Percentiles rank a stretch among this genome's conserved stretches.
phyloP scores from a whole-genome alignment of 768 basidiomycete genomes.

The Hortiboletus flavorubellus region DNA sequence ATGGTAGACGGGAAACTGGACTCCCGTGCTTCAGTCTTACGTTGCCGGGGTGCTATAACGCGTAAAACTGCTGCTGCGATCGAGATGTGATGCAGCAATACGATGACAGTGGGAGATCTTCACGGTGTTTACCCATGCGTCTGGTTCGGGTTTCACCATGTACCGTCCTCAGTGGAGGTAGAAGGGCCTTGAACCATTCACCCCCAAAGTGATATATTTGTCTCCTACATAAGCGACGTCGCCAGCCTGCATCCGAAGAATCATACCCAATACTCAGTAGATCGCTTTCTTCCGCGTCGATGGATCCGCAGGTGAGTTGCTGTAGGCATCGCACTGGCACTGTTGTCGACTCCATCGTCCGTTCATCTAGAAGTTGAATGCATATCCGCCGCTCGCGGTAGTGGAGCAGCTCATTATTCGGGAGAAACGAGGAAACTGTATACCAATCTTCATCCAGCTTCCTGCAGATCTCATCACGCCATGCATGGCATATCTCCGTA shows the following conservation, averaged over 20 bases:
- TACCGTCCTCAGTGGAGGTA: conserved; percentile 2
- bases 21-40: not conserved
- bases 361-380: conserved; percentile 54
- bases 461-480: conserved; percentile 97
- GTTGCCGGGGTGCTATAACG: not conserved
- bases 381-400: conserved; percentile 66
- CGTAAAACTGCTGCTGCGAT: not conserved
- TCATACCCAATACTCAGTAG: not conserved
- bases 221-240: conserved; percentile 5
- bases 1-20: not conserved
- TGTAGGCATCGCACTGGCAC: not conserved
- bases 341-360: conserved; percentile 58
- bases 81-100: not conserved
- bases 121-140: not conserved
- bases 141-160: not conserved
- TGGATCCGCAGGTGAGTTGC: conserved; percentile 50
- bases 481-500: conserved; percentile 91
- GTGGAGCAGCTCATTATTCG: conserved; percentile 75
- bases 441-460: conserved; percentile 89
- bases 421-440: conserved; percentile 86
- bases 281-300: conserved; percentile 12
- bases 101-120: not conserved
- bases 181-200: not conserved
- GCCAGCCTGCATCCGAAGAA: not conserved
- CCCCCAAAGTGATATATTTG: not conserved